These are phyloP conservation scores for Chlamydomonas sp. DNA, from an alignment of 139 green algal species.

Conservation along the genomic window DNA sequence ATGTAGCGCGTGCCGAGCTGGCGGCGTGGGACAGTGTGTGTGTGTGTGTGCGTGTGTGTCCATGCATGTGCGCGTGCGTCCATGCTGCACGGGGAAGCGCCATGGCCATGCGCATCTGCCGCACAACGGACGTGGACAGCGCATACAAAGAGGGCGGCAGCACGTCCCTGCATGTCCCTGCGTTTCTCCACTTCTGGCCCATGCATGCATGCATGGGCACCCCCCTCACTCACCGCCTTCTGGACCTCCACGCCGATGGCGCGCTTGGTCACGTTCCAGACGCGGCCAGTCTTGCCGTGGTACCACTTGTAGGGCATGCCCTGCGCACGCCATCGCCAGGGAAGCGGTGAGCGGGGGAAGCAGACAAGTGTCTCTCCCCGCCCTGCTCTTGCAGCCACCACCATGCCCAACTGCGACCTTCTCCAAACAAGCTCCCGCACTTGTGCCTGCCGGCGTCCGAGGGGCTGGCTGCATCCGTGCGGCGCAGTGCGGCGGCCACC, in stretches of 20 bases:
- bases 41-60: neutral
- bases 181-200: too few species aligned
- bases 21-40: neutral
- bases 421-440: neutral
- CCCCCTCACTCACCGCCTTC: conserved; percentile 89
- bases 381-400: neutral
- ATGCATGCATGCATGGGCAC: too few species aligned
- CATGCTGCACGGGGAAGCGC: too few species aligned
- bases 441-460: too few species aligned
- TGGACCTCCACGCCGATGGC: conserved; percentile 94
- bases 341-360: conserved; percentile 4
- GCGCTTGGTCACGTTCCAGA: conserved; percentile 99
- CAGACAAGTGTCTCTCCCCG: neutral
- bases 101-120: too few species aligned
- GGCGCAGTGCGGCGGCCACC: too few species aligned
- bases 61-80: too few species aligned
- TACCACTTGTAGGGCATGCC: conserved; percentile 99
- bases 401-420: neutral
- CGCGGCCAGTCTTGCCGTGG: conserved; percentile 88
- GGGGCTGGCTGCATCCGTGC: too few species aligned
- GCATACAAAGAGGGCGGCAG: too few species aligned
- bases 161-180: too few species aligned
- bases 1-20: conserved; percentile 85
- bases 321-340: too few species aligned
- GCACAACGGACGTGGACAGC: too few species aligned